A percentile compares a stretch with the other conserved stretches of the same genome.
Evolutionary conservation across 257 asterid species (phyloP).

Genomic region (Solanum piurae): DNA sequence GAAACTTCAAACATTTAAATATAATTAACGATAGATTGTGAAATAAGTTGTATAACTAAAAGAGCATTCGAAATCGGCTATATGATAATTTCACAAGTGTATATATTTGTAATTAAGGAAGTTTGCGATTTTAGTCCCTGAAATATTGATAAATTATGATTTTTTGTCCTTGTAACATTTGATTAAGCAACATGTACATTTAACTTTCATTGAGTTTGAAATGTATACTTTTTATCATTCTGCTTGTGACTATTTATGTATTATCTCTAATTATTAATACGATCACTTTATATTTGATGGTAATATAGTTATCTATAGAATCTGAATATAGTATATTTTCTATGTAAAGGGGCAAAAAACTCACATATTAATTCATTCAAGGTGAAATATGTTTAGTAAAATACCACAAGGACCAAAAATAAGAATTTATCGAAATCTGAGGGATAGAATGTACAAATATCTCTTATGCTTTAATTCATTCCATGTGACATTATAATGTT

Average conservation of each 20-base stretch:
- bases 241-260: not conserved
- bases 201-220: no score
- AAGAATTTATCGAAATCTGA: no score
- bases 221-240: no score
- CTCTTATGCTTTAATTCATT: not conserved
- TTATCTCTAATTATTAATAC: not conserved
- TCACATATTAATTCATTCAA: not conserved
- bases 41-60: not conserved
- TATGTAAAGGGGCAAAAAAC: not conserved
- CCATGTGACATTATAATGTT: not conserved
- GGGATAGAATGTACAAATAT: not conserved
- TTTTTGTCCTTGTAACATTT: not conserved
- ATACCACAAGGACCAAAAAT: not conserved
- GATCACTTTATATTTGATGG: not conserved
- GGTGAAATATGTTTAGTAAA: not conserved
- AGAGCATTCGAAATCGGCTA: no score
- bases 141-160: not conserved
- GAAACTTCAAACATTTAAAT: no score
- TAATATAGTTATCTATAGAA: not conserved
- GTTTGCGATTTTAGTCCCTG: not conserved
- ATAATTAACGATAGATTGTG: not conserved
- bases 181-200: not conserved
- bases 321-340: not conserved
- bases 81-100: not conserved
- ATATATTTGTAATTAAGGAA: not conserved